Evolutionary conservation across 129 eudicot species (phyloP), one percentile per base, ranked within the genome.

Genomic region (Flaveria bidentis): DNA sequence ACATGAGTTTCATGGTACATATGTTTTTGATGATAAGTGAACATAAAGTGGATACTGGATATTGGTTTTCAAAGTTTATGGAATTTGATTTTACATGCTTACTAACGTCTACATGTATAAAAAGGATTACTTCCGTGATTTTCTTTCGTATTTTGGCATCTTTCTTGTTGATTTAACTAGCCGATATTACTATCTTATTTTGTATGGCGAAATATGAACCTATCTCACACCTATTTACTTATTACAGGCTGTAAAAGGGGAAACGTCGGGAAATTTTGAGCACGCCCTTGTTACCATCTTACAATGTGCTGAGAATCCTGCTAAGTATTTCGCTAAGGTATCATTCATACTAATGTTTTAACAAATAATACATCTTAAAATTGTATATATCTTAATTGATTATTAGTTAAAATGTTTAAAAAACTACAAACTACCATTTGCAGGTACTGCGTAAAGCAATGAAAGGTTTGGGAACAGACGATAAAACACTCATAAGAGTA

Each of bases 391-490:
- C 33, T 12, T 18, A 33, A 9, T 30, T 56, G 42, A 33, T 33
- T 2, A 55, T 20, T 20, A 55, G 67, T 39, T 55, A 9, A 53
- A 33, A 18, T 17, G 20, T 36, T 16, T 72, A 69, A 49, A 25
- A 72, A 36, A 18, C n/a, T 12, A 5, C 17, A 55, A n/a, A 28
- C 15, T n/a, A 39, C 22, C 5, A 16, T 71, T 6, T 83, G 70
- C 63, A 93, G 98, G 84, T 87, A 46, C 73, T 93, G 73, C 91
- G 69, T 53, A 87, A 78, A 83, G 88, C 98, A 74, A 93, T 93
- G 98, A 87, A 88, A 84, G 98, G 98, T 30, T 51, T 93, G 82
- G 98, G 98, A 82, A 93, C 97, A 1, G 70, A 82, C 73, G 97
- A 93, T 56, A 75, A 82, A 44, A 80, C 90, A 2, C 91, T 93